These are phyloP conservation scores for Clarireedia homoeocarpa DNA, from an alignment of 2,329 filamentous ascomycete genomes.

Conservation along the genomic window DNA sequence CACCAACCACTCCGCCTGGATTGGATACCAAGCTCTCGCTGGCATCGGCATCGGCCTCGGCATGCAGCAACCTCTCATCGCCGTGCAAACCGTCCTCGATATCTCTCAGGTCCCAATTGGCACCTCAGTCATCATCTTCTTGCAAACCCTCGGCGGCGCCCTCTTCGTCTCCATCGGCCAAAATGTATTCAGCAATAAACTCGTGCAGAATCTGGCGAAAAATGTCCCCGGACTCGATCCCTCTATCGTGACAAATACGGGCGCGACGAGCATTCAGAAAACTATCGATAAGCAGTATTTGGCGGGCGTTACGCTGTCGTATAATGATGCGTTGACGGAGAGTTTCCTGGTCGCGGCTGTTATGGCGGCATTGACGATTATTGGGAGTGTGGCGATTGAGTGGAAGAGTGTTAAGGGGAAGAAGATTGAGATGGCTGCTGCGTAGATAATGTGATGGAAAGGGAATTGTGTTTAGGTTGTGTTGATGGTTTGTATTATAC, in stretches of 20 bases:
- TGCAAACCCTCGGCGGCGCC: conserved; percentile 51
- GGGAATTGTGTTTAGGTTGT: no score
- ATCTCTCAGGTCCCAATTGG: conserved; percentile 45
- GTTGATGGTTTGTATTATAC: no score
- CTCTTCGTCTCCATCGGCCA: conserved; percentile 51
- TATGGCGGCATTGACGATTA: not conserved
- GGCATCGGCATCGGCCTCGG: conserved; percentile 50
- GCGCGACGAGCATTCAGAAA: conserved; percentile 52
- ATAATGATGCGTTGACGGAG: conserved; percentile 46
- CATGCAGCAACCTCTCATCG: conserved; percentile 50
- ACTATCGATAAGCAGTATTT: conserved; percentile 44
- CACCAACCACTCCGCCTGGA: conserved; percentile 42
- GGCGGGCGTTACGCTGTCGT: conserved; percentile 47
- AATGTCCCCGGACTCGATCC: conserved; percentile 37
- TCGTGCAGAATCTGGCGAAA: conserved; percentile 30
- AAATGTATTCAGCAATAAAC: conserved; percentile 35
- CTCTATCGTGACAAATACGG: conserved; percentile 36
- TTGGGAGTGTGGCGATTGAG: conserved; percentile 3
- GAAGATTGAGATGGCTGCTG: conserved; percentile 27
- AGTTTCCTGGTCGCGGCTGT: conserved; percentile 43
- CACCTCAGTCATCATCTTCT: conserved; percentile 46
- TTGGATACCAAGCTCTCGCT: conserved; percentile 47
- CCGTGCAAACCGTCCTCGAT: conserved; percentile 48
- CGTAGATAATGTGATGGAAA: not conserved
- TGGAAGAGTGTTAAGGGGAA: conserved; percentile 42